phyloP scores from a whole-genome alignment of 208 protist genomes.

The Trypanosomatidae sp. region DNA sequence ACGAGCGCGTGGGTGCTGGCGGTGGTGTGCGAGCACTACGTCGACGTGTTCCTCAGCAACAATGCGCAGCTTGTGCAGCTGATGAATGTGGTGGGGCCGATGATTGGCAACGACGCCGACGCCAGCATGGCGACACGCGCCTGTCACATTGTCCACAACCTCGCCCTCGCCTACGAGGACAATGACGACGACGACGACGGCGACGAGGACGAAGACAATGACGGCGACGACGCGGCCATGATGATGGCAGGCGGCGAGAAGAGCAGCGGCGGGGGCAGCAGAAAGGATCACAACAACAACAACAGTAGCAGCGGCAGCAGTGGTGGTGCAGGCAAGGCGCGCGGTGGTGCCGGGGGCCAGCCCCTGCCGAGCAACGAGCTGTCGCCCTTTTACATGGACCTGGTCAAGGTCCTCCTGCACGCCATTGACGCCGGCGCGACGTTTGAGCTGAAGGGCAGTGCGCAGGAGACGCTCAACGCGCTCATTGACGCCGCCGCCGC shows the following conservation, averaged over 20 bases:
- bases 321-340: neutral
- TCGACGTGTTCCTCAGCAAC: constrained; percentile 46
- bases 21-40: constrained; percentile 88
- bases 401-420: constrained; percentile 40
- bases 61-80: constrained; percentile 51
- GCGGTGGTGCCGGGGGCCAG: neutral
- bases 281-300: no score
- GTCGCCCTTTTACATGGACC: constrained; percentile 74
- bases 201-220: constrained; percentile 1
- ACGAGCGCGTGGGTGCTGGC: constrained; percentile 92
- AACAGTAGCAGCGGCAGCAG: neutral
- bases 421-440: constrained; percentile 69
- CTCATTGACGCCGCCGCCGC: constrained; percentile 75
- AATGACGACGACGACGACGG: constrained; percentile 30
- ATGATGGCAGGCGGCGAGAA: no score
- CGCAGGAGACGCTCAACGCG: constrained; percentile 91
- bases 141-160: constrained; percentile 91
- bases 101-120: constrained; percentile 35
- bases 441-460: constrained; percentile 53
- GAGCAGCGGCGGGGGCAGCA: no score
- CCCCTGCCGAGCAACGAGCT: constrained; percentile 56
- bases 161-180: constrained; percentile 83
- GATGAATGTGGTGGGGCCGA: constrained; percentile 44
- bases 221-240: no score
- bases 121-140: constrained; percentile 73